phyloP scores from a whole-genome alignment of 2,329 filamentous ascomycete species.

The Beauveria bassiana region DNA sequence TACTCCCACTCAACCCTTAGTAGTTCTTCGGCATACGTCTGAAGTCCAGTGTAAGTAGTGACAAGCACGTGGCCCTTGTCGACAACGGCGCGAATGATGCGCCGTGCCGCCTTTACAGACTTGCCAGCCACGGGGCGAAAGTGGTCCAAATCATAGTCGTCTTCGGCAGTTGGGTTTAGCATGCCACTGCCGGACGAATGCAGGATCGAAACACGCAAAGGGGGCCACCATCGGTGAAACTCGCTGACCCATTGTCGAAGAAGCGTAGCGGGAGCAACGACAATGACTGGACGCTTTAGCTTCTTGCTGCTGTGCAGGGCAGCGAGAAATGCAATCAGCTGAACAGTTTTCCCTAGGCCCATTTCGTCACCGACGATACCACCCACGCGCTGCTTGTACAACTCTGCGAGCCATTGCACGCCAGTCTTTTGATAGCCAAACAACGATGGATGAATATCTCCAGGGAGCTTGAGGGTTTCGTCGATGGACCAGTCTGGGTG shows the following conservation, averaged over 20 bases:
- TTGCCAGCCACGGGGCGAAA: constrained; percentile 26
- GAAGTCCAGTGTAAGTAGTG: constrained; percentile 92
- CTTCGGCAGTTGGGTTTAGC: constrained; percentile 67
- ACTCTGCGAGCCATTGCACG: constrained; percentile 90
- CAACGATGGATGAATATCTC: constrained; percentile 84
- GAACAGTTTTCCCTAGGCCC: constrained; percentile 90
- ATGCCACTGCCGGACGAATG: constrained; percentile 96
- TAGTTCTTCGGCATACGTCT: constrained; percentile 78
- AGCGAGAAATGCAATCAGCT: constrained; percentile 70
- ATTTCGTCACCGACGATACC: constrained; percentile 97
- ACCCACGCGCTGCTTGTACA: constrained; percentile 82
- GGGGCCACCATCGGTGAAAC: constrained; percentile 99
- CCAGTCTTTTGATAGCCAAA: constrained; percentile 98
- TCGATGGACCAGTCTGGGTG: constrained; percentile 68
- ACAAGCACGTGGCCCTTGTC: constrained; percentile 86
- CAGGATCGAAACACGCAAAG: constrained; percentile 88
- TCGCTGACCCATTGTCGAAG: constrained; percentile 98
- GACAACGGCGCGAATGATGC: constrained; percentile 74
- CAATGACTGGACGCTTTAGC: constrained; percentile 74
- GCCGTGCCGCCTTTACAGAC: constrained; percentile 56
- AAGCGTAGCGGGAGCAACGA: constrained; percentile 90
- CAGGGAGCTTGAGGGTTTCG: constrained; percentile 72
- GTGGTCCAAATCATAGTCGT: constrained; percentile 42
- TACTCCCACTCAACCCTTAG: constrained; percentile 86
- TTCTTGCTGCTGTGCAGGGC: constrained; percentile 87